A percentile compares a stretch with the other conserved stretches of the same genome.
Evolutionary conservation across 1,139 yeast species (phyloP).

Genomic region (Yamadazyma dushanensis): DNA sequence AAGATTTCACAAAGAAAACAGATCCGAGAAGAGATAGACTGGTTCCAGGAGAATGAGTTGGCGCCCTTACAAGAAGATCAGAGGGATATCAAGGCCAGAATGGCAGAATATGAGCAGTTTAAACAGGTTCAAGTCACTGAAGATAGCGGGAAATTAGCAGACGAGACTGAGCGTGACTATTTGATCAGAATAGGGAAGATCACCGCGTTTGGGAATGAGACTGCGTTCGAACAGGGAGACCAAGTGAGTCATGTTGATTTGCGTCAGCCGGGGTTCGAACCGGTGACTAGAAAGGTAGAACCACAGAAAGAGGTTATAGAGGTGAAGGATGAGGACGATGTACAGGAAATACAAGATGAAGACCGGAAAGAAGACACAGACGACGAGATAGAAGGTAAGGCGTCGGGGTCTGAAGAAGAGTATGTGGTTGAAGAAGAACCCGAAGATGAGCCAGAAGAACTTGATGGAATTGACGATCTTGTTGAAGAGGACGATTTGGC

Average conservation of each 20-base stretch:
- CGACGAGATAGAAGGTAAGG: constrained; percentile 1
- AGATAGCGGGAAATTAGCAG: constrained; percentile 44
- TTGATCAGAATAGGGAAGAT: constrained; percentile 87
- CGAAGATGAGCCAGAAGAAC: constrained; percentile 4
- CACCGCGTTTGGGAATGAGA: constrained; percentile 85
- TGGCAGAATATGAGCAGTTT: constrained; percentile 34
- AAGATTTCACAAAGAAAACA: constrained; percentile 66
- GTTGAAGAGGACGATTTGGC: constrained; percentile 12
- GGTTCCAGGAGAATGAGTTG: constrained; percentile 54
- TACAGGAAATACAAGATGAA: constrained; percentile 4
- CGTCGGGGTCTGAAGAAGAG: too few relatives aligned
- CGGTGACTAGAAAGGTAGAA: constrained; percentile 4
- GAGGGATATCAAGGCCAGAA: constrained; percentile 60
- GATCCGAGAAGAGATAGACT: constrained; percentile 54
- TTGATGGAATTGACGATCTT: constrained; percentile 16
- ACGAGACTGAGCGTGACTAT: constrained; percentile 77
- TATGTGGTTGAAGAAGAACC: constrained; percentile 14
- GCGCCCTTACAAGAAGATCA: constrained; percentile 58
- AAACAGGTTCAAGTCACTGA: constrained; percentile 20
- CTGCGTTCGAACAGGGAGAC: constrained; percentile 43
- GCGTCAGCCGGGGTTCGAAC: constrained; percentile 39
- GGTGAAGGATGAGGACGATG: constrained; percentile 5
- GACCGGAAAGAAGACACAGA: constrained; percentile 6
- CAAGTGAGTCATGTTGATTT: constrained; percentile 33
- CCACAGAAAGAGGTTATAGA: constrained; percentile 6